These are phyloP conservation scores for Phytophthora hybrid DNA, from an alignment of 352 stramenopile genomes.

Conservation along the genomic window DNA sequence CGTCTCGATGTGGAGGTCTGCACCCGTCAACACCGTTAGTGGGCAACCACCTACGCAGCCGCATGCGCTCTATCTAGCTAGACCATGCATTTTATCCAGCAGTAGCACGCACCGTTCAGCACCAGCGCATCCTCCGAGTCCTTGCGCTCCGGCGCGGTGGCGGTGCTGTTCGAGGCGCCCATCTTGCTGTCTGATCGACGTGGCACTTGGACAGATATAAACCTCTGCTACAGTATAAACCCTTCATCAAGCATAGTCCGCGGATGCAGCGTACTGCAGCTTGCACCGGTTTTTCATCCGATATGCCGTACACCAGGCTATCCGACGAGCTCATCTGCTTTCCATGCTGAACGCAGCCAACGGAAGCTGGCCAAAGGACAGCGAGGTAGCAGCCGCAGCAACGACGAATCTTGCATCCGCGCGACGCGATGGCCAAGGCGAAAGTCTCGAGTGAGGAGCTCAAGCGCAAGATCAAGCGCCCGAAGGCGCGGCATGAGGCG, in stretches of 20 bases:
- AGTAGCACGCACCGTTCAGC: constrained; percentile 60
- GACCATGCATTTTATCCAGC: neutral
- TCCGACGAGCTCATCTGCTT: neutral
- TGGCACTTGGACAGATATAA: constrained; percentile 31
- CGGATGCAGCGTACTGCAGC: neutral
- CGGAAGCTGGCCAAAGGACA: constrained; percentile 37
- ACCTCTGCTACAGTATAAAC: neutral
- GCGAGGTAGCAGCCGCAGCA: constrained; percentile 12
- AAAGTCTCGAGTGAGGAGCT: constrained; percentile 69
- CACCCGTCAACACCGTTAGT: constrained; percentile 11
- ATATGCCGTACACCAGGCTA: constrained; percentile 24
- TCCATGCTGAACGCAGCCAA: constrained; percentile 30
- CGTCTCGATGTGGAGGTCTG: constrained; percentile 75
- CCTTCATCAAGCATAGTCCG: neutral
- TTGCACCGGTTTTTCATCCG: constrained; percentile 11
- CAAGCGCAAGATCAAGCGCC: constrained; percentile 75
- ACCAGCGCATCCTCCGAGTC: constrained; percentile 66
- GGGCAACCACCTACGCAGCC: neutral
- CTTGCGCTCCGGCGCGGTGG: constrained; percentile 53
- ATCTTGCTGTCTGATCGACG: constrained; percentile 40
- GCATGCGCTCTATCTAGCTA: neutral
- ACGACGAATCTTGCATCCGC: constrained; percentile 10
- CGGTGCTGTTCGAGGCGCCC: constrained; percentile 52
- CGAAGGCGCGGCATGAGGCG: constrained; percentile 55
- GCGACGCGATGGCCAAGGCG: constrained; percentile 59